Evolutionary conservation across 257 asterid genomes (phyloP), one percentile per base, ranked within the genome.

Genomic region (Galeopsis tetrahit): DNA sequence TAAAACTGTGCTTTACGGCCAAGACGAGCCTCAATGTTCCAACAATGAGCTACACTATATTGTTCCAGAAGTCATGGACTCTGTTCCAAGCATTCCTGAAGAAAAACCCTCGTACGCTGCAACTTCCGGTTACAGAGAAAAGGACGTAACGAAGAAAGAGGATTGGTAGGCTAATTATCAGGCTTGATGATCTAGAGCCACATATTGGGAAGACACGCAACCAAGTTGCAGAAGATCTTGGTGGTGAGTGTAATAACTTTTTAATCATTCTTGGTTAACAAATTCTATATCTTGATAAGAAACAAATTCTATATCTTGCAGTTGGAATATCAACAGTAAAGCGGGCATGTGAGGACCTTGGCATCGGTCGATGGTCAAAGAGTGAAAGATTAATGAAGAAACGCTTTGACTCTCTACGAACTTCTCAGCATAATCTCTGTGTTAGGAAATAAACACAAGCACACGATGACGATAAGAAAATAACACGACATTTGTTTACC

Each of bases 261-360:
- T 4, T 40, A 6, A 3, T 2, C 17, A 34, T 43, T 10, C 4
- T 1, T 40, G 21, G 14, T 31, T 6, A 8, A 7, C 51, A 56
- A n/a, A n/a, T n/a, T n/a, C 13, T 9, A 2, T 44, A 32, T 42
- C 8, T n/a, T 44, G 2, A 48, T 10, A 61, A 17, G 36, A 43
- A 44, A 10, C 17, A 5, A 3, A 7, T 4, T 4, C 1, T 65
- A 9, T 49, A 8, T 36, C 7, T 2, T 33, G 38, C 75, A 82
- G 79, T 78, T 49, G 17, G 79, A 4, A 48, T 31, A 39, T 78
- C 83, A 6, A 78, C 81, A 17, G 0, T 72, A 2, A 77, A 81
- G 57, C 78, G 75, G 51, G 33, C 21, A 33, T 71, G 78, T 4
- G 66, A 63, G 40, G n/a, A 39, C 4, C 13, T 5, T 33, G 80